Evolutionary conservation across 2,329 filamentous ascomycete species (phyloP).

Genomic region (Colletotrichum siamense): DNA sequence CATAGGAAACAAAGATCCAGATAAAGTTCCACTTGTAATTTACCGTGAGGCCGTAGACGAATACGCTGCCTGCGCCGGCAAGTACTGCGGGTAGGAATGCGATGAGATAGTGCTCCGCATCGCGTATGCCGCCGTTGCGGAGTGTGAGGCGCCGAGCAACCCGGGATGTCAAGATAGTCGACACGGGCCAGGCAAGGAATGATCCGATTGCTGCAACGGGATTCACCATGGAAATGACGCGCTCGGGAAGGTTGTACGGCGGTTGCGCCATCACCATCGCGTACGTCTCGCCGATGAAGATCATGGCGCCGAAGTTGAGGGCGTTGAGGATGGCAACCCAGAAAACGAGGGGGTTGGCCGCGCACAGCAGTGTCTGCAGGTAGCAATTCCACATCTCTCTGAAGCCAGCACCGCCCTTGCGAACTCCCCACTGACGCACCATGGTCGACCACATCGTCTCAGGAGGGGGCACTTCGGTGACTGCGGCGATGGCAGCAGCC

Average conservation of each 20-base stretch:
- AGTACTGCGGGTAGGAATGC: slow-evolving; percentile 27
- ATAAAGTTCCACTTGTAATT: slow-evolving; percentile 21
- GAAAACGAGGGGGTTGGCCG: slow-evolving; percentile 30
- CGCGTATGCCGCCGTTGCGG: slow-evolving; percentile 27
- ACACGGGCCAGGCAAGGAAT: slow-evolving; percentile 23
- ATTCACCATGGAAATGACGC: slow-evolving; percentile 14
- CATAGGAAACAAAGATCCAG: slow-evolving; percentile 15
- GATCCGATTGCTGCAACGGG: slow-evolving; percentile 10
- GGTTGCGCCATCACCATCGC: slow-evolving; percentile 20
- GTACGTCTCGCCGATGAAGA: slow-evolving; percentile 27
- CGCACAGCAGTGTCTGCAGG: slow-evolving; percentile 28
- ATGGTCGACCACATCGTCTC: slow-evolving; percentile 8
- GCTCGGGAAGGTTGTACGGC: slow-evolving; percentile 21
- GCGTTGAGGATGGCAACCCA: slow-evolving; percentile 30
- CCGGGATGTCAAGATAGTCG: slow-evolving; percentile 23
- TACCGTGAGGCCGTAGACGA: slow-evolving; percentile 24
- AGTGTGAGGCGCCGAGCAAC: slow-evolving; percentile 27
- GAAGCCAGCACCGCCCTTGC: slow-evolving; percentile 14
- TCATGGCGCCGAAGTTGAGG: slow-evolving; percentile 28
- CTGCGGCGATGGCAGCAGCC: neutral
- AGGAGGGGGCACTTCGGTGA: neutral
- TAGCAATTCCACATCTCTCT: slow-evolving; percentile 22
- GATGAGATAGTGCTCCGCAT: slow-evolving; percentile 30
- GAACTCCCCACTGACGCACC: slow-evolving; percentile 3
- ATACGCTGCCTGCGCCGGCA: slow-evolving; percentile 22